phyloP scores from a whole-genome alignment of 805 yeast species.

The Helenozyma rhizophorensis region DNA sequence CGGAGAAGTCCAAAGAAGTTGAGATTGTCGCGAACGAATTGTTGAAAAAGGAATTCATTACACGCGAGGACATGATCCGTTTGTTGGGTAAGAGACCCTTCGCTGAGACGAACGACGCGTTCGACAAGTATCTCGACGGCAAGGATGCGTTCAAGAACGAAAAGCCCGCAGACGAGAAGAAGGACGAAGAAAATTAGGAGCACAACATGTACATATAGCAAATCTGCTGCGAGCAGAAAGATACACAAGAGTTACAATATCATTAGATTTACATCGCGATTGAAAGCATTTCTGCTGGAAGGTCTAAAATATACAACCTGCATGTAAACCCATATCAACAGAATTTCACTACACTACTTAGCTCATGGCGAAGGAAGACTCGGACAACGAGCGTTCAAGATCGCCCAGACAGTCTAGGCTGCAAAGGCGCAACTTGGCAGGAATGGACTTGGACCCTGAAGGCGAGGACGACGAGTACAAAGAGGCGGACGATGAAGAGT shows the following conservation, averaged over 20 bases:
- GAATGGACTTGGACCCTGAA: constrained; percentile 17
- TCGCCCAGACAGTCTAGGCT: constrained; percentile 14
- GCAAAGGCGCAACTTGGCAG: constrained; percentile 13
- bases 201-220: background rate
- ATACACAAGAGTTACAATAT: too few species aligned
- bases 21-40: constrained; percentile 85
- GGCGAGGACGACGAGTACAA: constrained; percentile 14
- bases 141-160: constrained; percentile 40
- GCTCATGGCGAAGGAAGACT: too few species aligned
- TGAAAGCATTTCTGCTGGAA: too few species aligned
- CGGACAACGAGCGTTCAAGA: constrained; percentile 4
- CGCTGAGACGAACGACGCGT: constrained; percentile 86
- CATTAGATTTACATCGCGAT: too few species aligned
- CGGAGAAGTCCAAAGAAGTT: constrained; percentile 69
- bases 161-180: constrained; percentile 23
- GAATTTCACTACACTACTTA: too few species aligned
- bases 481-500: constrained; percentile 14
- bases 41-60: constrained; percentile 80
- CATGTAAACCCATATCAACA: too few species aligned
- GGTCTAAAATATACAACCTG: too few species aligned
- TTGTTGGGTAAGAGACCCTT: constrained; percentile 89
- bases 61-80: constrained; percentile 90
- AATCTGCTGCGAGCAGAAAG: too few species aligned
- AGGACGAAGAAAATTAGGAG: constrained; percentile 17
- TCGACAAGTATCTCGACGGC: constrained; percentile 65